phyloP scores from a whole-genome alignment of 2,329 filamentous ascomycete genomes.

The Volutella citrinella region DNA sequence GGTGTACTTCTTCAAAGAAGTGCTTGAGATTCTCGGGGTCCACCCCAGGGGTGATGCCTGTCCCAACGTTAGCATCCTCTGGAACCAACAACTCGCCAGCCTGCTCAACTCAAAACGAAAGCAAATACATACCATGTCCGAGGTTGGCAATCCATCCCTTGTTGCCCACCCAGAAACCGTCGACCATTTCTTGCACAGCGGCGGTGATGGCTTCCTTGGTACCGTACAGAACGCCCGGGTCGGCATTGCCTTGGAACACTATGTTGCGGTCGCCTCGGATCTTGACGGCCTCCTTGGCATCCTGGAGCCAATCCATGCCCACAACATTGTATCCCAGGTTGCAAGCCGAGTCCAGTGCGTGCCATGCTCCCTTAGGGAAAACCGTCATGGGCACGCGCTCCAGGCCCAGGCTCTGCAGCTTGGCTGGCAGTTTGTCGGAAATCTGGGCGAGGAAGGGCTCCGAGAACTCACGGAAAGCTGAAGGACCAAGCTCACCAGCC shows the following conservation, averaged over 20 bases:
- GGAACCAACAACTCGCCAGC: neutral
- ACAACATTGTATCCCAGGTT: slow-evolving; percentile 90
- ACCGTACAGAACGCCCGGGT: slow-evolving; percentile 90
- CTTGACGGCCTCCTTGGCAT: slow-evolving; percentile 78
- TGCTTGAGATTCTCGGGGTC: slow-evolving; percentile 91
- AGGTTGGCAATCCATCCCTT: slow-evolving; percentile 97
- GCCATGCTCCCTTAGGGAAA: slow-evolving; percentile 97
- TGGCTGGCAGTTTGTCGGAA: slow-evolving; percentile 71
- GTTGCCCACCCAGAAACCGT: slow-evolving; percentile 76
- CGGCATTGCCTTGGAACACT: slow-evolving; percentile 91
- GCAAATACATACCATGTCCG: slow-evolving; percentile 73
- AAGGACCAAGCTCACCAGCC: slow-evolving; percentile 88
- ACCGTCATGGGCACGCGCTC: slow-evolving; percentile 93
- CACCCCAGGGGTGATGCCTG: slow-evolving; percentile 90
- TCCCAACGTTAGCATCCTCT: slow-evolving; percentile 9
- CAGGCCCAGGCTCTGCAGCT: slow-evolving; percentile 69
- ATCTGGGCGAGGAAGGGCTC: slow-evolving; percentile 86
- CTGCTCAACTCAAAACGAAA: slow-evolving; percentile 11
- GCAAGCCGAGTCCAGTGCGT: slow-evolving; percentile 84
- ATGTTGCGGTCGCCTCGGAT: slow-evolving; percentile 72
- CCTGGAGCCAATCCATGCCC: slow-evolving; percentile 91
- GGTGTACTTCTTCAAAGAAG: slow-evolving; percentile 90
- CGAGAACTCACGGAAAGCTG: slow-evolving; percentile 79
- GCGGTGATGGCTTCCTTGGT: slow-evolving; percentile 75
- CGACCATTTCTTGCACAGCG: slow-evolving; percentile 81